Conservation (phyloP, 2,329 filamentous ascomycete genomes). For the Parascedosporium putredinis region DNA sequence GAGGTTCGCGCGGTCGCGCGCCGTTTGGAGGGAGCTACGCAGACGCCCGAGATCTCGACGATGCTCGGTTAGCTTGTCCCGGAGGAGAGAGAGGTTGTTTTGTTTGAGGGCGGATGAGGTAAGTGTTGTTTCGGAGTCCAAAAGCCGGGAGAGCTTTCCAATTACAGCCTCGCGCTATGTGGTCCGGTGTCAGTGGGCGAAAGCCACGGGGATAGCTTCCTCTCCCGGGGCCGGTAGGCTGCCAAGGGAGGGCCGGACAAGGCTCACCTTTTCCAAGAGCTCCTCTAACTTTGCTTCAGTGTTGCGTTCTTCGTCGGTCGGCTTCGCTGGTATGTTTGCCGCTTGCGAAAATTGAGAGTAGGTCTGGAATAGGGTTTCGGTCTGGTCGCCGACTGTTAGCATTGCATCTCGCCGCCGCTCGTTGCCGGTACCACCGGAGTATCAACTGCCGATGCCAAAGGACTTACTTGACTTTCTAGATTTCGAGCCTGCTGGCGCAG, state of each 20-base stretch:
- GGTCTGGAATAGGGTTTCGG: conserved; percentile 69
- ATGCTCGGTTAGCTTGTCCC: conserved; percentile 82
- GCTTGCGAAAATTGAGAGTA: conserved; percentile 87
- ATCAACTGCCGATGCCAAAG: neutral
- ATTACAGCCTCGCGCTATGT: conserved; percentile 70
- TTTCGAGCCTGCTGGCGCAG: conserved; percentile 83
- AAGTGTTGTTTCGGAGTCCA: conserved; percentile 82
- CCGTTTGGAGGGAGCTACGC: conserved; percentile 60
- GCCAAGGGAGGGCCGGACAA: conserved; percentile 8
- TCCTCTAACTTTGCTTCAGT: conserved; percentile 77
- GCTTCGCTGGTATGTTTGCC: conserved; percentile 68
- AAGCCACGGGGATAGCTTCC: neutral
- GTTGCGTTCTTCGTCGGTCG: conserved; percentile 71
- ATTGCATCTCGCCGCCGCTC: too few species aligned
- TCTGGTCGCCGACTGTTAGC: conserved; percentile 39
- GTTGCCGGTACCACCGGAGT: neutral
- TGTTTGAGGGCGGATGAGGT: conserved; percentile 92
- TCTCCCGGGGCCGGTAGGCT: neutral
- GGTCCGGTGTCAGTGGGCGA: neutral
- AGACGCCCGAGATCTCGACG: conserved; percentile 71
- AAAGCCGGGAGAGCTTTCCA: conserved; percentile 71
- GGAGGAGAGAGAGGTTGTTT: conserved; percentile 85
- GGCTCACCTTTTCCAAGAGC: conserved; percentile 55
- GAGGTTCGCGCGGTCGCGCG: conserved; percentile 80
- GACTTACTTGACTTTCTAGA: conserved; percentile 74